Percentiles rank a stretch among this genome's conserved stretches.
Conservation (phyloP, 2,329 filamentous ascomycete species). For the Aspergillus clavatus region DNA sequence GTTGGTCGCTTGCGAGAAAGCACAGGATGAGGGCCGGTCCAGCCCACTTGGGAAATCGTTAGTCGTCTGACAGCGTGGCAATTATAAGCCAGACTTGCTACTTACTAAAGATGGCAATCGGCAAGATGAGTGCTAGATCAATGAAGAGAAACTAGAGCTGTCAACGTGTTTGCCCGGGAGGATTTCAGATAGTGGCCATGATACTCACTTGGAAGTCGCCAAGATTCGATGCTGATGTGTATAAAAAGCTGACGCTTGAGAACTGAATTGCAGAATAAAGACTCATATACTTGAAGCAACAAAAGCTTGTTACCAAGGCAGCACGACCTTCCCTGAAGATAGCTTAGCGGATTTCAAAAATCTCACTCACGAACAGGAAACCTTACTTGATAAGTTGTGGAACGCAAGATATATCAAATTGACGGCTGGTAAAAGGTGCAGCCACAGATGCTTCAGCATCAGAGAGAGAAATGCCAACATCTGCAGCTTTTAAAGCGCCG, state of each 20-base stretch:
- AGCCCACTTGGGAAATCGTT: conserved; percentile 62
- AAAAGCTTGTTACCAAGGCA: conserved; percentile 95
- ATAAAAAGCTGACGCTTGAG: conserved; percentile 92
- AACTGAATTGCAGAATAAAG: conserved; percentile 99
- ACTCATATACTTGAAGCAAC: conserved; percentile 99
- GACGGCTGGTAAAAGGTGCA: conserved; percentile 90
- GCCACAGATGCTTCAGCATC: conserved; percentile 97
- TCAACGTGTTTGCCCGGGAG: conserved; percentile 1
- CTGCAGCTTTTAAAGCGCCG: conserved; percentile 90
- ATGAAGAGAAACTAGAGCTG: conserved; percentile 75
- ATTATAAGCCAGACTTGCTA: not conserved
- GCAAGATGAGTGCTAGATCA: conserved; percentile 84
- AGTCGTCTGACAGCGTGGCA: conserved; percentile 1
- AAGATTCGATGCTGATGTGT: conserved; percentile 86
- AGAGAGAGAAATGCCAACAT: conserved; percentile 94
- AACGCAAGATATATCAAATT: conserved; percentile 96
- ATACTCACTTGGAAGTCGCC: conserved; percentile 77
- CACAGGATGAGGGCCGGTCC: conserved; percentile 76
- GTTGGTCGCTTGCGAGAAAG: conserved; percentile 83
- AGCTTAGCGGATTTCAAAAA: too few species aligned
- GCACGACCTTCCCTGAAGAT: conserved; percentile 74
- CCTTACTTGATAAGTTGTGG: conserved; percentile 75
- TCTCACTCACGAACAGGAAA: too few species aligned
- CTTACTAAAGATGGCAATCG: conserved; percentile 89
- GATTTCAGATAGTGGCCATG: too few species aligned